These are phyloP conservation scores for Laguncularia racemosa DNA, from an alignment of 345 rosid species.

Conservation along the genomic window DNA sequence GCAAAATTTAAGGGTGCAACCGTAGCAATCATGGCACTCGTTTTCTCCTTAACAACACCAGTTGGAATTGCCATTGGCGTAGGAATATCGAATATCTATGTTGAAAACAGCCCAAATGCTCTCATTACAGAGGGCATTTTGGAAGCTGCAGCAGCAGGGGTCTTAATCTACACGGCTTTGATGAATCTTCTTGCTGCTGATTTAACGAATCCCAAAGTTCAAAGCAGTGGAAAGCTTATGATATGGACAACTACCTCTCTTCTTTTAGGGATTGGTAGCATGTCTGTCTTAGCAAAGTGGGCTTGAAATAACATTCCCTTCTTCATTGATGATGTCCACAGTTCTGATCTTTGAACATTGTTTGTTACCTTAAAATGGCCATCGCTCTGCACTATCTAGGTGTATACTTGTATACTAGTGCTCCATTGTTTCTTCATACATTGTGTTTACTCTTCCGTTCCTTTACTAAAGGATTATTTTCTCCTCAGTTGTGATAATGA, in stretches of 20 bases:
- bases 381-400: too few species aligned
- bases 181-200: conserved; percentile 65
- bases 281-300: conserved; percentile 59
- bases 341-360: background rate
- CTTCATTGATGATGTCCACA: background rate
- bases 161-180: conserved; percentile 61
- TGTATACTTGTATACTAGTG: too few species aligned
- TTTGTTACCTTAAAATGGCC: too few species aligned
- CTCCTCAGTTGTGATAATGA: too few species aligned
- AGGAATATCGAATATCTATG: conserved; percentile 28
- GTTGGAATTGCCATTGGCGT: conserved; percentile 56
- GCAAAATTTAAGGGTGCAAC: conserved; percentile 18
- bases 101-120: conserved; percentile 40
- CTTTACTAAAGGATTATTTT: too few species aligned
- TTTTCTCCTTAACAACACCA: conserved; percentile 44
- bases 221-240: conserved; percentile 31
- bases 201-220: conserved; percentile 48
- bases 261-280: conserved; percentile 46
- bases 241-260: conserved; percentile 24
- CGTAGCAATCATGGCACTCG: conserved; percentile 33
- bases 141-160: conserved; percentile 56
- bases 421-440: too few species aligned
- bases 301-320: conserved; percentile 18
- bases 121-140: conserved; percentile 47
- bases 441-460: too few species aligned